Percentiles rank a stretch among this genome's conserved stretches.
Conservation (phyloP, 805 yeast species). For the Myxozyma udenii region DNA sequence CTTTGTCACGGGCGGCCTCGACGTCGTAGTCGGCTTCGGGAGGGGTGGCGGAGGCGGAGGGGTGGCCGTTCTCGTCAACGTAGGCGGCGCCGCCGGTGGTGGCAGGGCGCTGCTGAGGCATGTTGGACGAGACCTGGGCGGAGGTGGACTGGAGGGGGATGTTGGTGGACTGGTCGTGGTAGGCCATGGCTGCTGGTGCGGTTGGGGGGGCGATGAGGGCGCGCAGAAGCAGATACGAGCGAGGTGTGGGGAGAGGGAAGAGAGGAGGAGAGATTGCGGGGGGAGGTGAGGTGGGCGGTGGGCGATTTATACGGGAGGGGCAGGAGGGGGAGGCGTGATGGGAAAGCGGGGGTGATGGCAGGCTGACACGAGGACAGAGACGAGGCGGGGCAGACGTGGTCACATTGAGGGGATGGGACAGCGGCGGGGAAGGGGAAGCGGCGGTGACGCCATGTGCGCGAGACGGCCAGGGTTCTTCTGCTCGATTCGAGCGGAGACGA, state of each 20-base stretch:
- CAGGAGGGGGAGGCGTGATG: background rate
- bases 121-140: background rate
- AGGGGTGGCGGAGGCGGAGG: background rate
- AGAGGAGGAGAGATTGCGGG: background rate
- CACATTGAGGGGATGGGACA: no score
- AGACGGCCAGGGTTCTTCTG: no score
- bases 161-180: background rate
- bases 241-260: background rate
- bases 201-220: background rate
- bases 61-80: background rate
- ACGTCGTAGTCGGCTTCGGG: constrained; percentile 6
- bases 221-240: background rate
- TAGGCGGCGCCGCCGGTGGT: background rate
- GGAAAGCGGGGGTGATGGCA: background rate
- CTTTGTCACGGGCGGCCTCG: constrained; percentile 18
- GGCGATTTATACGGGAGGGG: background rate
- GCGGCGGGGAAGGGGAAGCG: no score
- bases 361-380: no score
- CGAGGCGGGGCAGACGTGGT: no score
- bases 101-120: background rate
- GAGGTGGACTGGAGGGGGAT: background rate
- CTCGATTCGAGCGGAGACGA: no score
- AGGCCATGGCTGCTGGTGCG: background rate
- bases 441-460: no score
- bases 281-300: background rate